Evolutionary conservation across 352 stramenopile genomes (phyloP), one percentile per base, ranked within the genome.

Genomic region (Poterioochromonas sp.): DNA sequence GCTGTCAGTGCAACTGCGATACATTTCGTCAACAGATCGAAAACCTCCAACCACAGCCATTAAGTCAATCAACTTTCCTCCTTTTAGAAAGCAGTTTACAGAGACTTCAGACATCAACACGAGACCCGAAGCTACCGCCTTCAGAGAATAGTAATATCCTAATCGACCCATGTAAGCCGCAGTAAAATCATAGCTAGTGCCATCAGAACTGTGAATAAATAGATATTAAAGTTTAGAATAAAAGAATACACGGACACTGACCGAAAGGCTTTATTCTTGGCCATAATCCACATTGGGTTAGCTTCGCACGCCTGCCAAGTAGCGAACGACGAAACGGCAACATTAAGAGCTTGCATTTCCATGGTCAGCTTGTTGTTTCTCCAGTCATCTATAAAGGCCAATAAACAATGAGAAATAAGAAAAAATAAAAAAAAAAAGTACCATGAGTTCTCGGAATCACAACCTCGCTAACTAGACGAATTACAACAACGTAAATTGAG

Each of bases 71-170:
- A 74, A 12, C 2, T 0, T 8, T 2, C 65, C 65, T 26, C 8
- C 2, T 32, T 74, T 12, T 0, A 74, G 65, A 39, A 74, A 74
- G 12, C 5, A 15, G 18, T 32, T 40, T 2, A 74, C 65, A 18
- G 65, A 58, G 34, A 74, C 40, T n/a, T 74, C 65, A 51, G 11
- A 18, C 3, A 74, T 37, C 39, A 74, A 18, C 15, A 39, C 40
- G 1, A 74, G 40, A 11, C 65, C 65, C 5, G 65, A 18, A 2
- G 53, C 37, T 8, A 34, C 51, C 20, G 39, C 22, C 22, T 54
- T 53, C 41, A 74, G 29, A 54, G 2, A 8, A n/a, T 11, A 8
- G 53, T 40, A 58, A 37, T 74, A 74, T n/a, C 65, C 65, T 26
- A 18, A 5, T 15, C 8, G 8, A 37, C 15, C 65, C 1, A 74